Percentiles rank a stretch among this genome's conserved stretches.
Evolutionary conservation across 2,329 filamentous ascomycete genomes (phyloP).

Genomic region (Cytospora schulzeri): DNA sequence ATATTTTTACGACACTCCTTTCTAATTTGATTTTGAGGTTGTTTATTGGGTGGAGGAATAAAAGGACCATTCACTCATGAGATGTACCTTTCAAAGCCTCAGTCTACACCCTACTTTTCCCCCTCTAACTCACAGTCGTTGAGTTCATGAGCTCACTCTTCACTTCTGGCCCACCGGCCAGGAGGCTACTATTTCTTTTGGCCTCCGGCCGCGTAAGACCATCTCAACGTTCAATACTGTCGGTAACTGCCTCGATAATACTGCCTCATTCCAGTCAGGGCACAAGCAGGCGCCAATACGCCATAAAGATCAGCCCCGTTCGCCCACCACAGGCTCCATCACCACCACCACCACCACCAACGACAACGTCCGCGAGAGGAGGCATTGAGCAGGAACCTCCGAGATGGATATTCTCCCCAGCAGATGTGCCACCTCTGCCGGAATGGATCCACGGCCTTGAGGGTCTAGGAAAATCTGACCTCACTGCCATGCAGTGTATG

Average conservation of each 20-base stretch:
- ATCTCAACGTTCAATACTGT: neutral
- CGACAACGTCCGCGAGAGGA: conserved; percentile 5
- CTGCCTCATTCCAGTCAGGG: neutral
- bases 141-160: conserved; percentile 24
- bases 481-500: conserved; percentile 32
- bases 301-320: conserved; percentile 7
- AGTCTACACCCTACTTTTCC: neutral
- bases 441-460: conserved; percentile 33
- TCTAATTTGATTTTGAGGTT: neutral
- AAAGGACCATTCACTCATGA: neutral
- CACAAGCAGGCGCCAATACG: conserved; percentile 8
- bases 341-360: neutral
- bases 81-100: neutral
- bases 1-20: neutral
- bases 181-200: conserved; percentile 13
- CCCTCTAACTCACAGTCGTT: neutral
- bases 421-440: conserved; percentile 34
- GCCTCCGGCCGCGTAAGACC: neutral
- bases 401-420: conserved; percentile 31
- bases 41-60: neutral
- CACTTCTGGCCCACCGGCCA: conserved; percentile 20
- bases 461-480: conserved; percentile 25
- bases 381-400: neutral
- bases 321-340: neutral
- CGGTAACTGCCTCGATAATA: neutral